These are phyloP conservation scores for Filobasidium wieringae DNA, from an alignment of 768 basidiomycete species.

Conservation along the genomic window DNA sequence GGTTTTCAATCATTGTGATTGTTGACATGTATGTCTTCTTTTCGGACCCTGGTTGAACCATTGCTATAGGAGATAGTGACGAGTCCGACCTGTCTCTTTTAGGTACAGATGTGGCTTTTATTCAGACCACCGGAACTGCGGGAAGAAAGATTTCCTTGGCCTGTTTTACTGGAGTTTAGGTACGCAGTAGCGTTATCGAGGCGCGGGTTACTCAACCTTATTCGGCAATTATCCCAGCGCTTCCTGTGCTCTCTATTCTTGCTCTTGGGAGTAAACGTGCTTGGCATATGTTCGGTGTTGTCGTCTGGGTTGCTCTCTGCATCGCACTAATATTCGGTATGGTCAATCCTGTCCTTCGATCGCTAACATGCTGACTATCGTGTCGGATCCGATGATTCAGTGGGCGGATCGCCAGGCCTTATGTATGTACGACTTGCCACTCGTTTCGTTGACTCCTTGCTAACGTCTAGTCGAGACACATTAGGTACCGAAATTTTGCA, in stretches of 20 bases:
- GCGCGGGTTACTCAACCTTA: conserved; percentile 27
- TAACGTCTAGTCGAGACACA: neutral
- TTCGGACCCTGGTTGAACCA: neutral
- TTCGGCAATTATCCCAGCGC: conserved; percentile 8
- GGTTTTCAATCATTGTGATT: conserved; percentile 14
- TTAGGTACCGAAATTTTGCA: conserved; percentile 39
- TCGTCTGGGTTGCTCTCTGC: conserved; percentile 33
- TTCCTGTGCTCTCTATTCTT: conserved; percentile 39
- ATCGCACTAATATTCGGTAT: conserved; percentile 24
- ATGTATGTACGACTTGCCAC: conserved; percentile 9
- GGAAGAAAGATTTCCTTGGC: conserved; percentile 15
- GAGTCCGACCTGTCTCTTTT: neutral
- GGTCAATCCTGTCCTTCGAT: neutral
- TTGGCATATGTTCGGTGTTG: conserved; percentile 25
- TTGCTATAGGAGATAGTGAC: neutral
- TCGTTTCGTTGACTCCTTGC: neutral
- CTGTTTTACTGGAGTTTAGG: conserved; percentile 11
- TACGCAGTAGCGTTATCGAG: neutral
- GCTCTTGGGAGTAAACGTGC: conserved; percentile 37
- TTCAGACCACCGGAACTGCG: conserved; percentile 12
- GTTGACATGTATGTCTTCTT: conserved; percentile 23
- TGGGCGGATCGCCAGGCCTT: conserved; percentile 35
- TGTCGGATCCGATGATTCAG: neutral
- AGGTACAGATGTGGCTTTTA: conserved; percentile 14
- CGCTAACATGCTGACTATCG: neutral